phyloP scores from a whole-genome alignment of 495 filamentous ascomycete genomes.

The Penicillium antarcticum region DNA sequence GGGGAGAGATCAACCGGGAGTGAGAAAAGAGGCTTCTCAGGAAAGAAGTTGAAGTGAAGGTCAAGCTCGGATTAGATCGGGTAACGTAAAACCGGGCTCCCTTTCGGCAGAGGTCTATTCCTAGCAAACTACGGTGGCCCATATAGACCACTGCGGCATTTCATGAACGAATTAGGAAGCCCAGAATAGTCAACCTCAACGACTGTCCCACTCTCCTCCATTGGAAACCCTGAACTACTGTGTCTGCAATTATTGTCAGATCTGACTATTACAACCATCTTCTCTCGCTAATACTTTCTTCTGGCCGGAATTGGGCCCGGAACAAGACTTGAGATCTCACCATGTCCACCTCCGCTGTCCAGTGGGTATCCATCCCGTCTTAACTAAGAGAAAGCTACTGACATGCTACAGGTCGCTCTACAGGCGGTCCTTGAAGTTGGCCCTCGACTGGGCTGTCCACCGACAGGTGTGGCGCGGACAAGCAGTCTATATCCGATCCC shows the following conservation, averaged over 20 bases:
- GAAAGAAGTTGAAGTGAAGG: slow-evolving; percentile 5
- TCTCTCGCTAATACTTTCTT: neutral
- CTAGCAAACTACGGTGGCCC: slow-evolving; percentile 27
- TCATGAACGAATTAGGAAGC: slow-evolving; percentile 22
- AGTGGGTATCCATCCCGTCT: slow-evolving; percentile 24
- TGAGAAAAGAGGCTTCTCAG: slow-evolving; percentile 3
- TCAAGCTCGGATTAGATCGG: slow-evolving; percentile 12
- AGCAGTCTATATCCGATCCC: slow-evolving; percentile 88
- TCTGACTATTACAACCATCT: neutral
- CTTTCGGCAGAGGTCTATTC: slow-evolving; percentile 36
- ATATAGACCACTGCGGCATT: slow-evolving; percentile 23
- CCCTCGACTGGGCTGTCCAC: slow-evolving; percentile 92
- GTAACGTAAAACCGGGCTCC: slow-evolving; percentile 2
- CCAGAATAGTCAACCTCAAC: slow-evolving; percentile 27
- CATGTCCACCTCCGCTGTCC: slow-evolving; percentile 38
- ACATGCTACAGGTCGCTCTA: slow-evolving; percentile 72
- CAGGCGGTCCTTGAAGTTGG: slow-evolving; percentile 84
- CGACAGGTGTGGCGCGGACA: slow-evolving; percentile 90
- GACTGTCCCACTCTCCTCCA: neutral
- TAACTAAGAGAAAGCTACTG: slow-evolving; percentile 5
- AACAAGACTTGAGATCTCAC: slow-evolving; percentile 10
- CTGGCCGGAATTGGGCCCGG: slow-evolving; percentile 7
- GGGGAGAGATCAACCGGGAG: neutral
- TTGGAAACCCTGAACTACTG: neutral
- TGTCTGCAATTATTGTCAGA: neutral